Base-by-base conservation (phyloP, 2,329 filamentous ascomycete species). In the Verticillium nubilum region DNA sequence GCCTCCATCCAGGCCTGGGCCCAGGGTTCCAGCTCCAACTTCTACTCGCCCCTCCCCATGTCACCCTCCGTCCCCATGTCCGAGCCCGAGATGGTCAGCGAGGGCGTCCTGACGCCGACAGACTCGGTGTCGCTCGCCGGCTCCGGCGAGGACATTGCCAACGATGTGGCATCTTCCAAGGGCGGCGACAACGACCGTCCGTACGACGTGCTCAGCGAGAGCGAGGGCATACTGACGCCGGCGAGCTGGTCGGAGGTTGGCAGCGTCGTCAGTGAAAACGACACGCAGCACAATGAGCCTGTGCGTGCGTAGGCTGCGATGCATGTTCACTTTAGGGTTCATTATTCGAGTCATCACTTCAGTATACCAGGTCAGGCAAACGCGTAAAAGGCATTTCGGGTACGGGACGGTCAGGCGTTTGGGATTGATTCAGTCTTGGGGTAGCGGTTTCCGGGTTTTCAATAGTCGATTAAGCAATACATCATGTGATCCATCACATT, bases 1-100 rank as follows among this genome's bases (percentile, higher is more conserved):
- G 80, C 81, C 53, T 85, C 83, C 1, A 87, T 88, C 64, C 84
- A 88, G 67, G 86, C 85, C 0, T 88, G 86, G 85, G 85, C 85
- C 1, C 79, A 85, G 64, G 74, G 78, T 60, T 81, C 80, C 4
- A 72, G 75, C 10, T 78, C 79, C 66, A 60, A 62, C 59, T 86
- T 87, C 66, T 87, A 86, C 75, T 86, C 84, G 5, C 84, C 85
- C 4, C 77, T 86, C 25, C 83, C 84, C 13, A 76, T 75, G 25
- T 80, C 81, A 1, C 81, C 80, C 2, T 73, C 75, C 4, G 76
- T 76, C 7, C 75, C 81, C 13, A 66, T 78, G 25, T 84, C 82
- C 5, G 83, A 83, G 70, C 76, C 76, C 19, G 81, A 83, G 60
- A 62, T 81, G 9, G 66, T 83, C 61, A 83, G 78, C 67, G 75